Conservation (phyloP, 208 protist genomes). For the Herpetomonas muscarum region DNA sequence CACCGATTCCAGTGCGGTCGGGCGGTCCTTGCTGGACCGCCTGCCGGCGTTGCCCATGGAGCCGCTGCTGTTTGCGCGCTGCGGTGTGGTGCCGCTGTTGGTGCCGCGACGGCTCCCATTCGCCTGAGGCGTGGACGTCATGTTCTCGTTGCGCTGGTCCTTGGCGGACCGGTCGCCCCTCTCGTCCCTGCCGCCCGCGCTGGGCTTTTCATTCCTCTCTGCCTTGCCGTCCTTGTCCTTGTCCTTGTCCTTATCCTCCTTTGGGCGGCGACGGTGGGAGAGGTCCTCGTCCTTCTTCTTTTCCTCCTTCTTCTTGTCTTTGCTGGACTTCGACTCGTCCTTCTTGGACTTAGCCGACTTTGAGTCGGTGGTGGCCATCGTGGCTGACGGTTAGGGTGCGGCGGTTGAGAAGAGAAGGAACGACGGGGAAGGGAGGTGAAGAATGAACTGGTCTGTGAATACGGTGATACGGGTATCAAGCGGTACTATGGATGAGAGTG, state of each 20-base stretch:
- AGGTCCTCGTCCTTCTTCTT: not conserved
- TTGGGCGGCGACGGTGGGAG: not conserved
- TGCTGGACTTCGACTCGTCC: not conserved
- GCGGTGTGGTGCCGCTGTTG: no score
- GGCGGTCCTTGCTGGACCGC: no score
- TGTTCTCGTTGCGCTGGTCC: not conserved
- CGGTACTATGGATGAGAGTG: not conserved
- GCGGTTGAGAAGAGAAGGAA: not conserved
- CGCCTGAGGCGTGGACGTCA: not conserved
- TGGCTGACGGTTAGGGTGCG: not conserved
- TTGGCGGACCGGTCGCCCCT: not conserved
- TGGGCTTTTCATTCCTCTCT: no score
- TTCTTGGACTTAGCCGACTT: not conserved
- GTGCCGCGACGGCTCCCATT: not conserved
- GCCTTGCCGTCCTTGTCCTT: not conserved
- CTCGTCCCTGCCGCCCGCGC: no score
- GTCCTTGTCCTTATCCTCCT: not conserved
- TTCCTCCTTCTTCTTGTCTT: not conserved
- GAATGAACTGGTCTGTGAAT: not conserved
- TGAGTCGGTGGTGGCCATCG: not conserved
- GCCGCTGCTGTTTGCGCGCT: no score
- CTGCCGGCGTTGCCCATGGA: no score
- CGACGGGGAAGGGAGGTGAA: not conserved
- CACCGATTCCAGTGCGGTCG: not conserved
- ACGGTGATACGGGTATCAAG: not conserved